phyloP scores from a whole-genome alignment of 805 yeast species.

The Candida anglica region DNA sequence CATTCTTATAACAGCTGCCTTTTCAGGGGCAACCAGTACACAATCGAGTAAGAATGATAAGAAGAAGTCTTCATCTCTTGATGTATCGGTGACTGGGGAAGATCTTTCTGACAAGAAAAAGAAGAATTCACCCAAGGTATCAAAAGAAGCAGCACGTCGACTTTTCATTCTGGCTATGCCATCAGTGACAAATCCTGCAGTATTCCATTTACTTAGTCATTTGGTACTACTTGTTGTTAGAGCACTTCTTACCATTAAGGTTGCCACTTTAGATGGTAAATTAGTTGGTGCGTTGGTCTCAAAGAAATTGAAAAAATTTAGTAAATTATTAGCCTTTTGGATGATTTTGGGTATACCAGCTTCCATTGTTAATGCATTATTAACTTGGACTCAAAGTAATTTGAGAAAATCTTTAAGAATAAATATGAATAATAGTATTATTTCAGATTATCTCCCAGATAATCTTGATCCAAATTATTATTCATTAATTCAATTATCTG shows the following conservation, averaged over 20 bases:
- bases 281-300: constrained; percentile 78
- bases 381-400: constrained; percentile 56
- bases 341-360: constrained; percentile 85
- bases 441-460: constrained; percentile 70
- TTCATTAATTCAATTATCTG: constrained; percentile 60
- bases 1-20: constrained; percentile 38
- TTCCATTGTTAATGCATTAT: constrained; percentile 67
- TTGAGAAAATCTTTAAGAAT: constrained; percentile 57
- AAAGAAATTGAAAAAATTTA: constrained; percentile 61
- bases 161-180: constrained; percentile 36
- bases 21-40: constrained; percentile 36
- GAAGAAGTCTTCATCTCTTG: not conserved
- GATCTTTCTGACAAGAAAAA: constrained; percentile 6
- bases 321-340: constrained; percentile 68
- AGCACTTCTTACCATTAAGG: constrained; percentile 72
- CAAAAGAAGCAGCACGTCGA: constrained; percentile 24
- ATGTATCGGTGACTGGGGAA: constrained; percentile 6
- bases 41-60: not conserved
- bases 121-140: constrained; percentile 21
- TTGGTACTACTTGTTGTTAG: constrained; percentile 57
- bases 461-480: constrained; percentile 68
- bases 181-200: constrained; percentile 20
- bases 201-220: constrained; percentile 45
- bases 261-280: constrained; percentile 83
- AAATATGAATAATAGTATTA: constrained; percentile 59